Base-by-base conservation (phyloP, 345 rosid species). In the Erysimum cheiranthoides region DNA sequence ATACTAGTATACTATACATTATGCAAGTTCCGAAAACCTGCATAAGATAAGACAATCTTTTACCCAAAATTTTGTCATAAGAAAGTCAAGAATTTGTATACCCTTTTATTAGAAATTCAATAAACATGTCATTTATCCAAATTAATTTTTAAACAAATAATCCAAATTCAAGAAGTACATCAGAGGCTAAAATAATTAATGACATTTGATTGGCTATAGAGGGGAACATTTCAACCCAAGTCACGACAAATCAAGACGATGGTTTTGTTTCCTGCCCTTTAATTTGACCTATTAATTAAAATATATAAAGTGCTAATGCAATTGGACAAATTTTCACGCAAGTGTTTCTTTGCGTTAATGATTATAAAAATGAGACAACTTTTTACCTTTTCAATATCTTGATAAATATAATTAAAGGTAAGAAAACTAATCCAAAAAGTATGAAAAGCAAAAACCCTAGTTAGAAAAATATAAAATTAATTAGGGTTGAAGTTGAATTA, bases 401-500 rank as follows among this genome's bases (percentile, higher is more conserved):
- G n/a, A 61, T 35, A 25, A 65, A 25, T 62, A 9, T 32, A 75
- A 49, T 71, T 58, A 87, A 74, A 60, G 59, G 68, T 64, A 76
- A 82, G 46, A 81, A 81, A 93, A 86, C 90, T 89, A 86, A 91
- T 85, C 91, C 85, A 89, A 85, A 90, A 86, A 82, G 87, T 51
- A 70, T 57, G 84, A 82, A 77, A 76, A 78, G 80, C 63, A 46
- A 72, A 82, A 82, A 81, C 87, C 88, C 89, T 87, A 90, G 84
- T 64, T 40, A 77, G 77, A 67, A 73, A 76, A 60, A 65, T 21
- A 40, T 59, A 73, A 18, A 47, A 68, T 73, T 59, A 47, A 68
- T 73, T 59, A 68, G 78, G 79, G 71, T 73, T 73, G 75, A 79
- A 73, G 71, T 60, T 66, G 69, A 72, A 78, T 43, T 25, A 49